Percentiles rank a stretch among this genome's conserved stretches.
These are phyloP conservation scores for Rhodofomes roseus DNA, from an alignment of 1,284 basidiomycete species.

Conservation along the genomic window DNA sequence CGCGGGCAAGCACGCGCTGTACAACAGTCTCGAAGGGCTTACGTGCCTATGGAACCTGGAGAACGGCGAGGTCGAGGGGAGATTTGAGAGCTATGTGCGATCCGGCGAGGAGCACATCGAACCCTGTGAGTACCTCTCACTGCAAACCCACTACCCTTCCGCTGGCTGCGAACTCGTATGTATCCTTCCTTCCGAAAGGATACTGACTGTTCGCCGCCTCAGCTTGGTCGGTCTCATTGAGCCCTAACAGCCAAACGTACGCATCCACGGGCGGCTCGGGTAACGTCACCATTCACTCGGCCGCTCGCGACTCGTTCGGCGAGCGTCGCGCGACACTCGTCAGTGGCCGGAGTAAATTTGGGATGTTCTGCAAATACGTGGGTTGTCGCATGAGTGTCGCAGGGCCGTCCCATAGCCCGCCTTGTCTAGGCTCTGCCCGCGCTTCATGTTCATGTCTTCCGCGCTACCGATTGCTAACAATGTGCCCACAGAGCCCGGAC, in stretches of 20 bases:
- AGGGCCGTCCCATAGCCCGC: no score
- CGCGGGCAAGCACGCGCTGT: constrained; percentile 61
- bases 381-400: no score
- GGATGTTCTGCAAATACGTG: constrained; percentile 78
- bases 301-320: constrained; percentile 59
- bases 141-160: constrained; percentile 2
- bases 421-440: no score
- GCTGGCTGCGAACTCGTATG: neutral
- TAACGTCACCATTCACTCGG: constrained; percentile 65
- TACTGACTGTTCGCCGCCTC: constrained; percentile 8
- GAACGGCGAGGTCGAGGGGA: constrained; percentile 53
- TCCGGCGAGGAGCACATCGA: constrained; percentile 51
- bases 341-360: constrained; percentile 76
- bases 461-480: neutral
- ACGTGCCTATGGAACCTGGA: constrained; percentile 70
- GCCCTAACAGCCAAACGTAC: constrained; percentile 69
- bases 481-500: constrained; percentile 68
- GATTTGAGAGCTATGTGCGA: constrained; percentile 69
- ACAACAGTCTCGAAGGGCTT: constrained; percentile 79
- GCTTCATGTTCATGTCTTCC: constrained; percentile 10
- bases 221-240: constrained; percentile 82
- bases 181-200: neutral
- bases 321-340: constrained; percentile 51
- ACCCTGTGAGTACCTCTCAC: constrained; percentile 53
- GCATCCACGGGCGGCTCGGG: constrained; percentile 78